Evolutionary conservation across 1,284 basidiomycete species (phyloP).

Genomic region (Gymnopus androsaceus): DNA sequence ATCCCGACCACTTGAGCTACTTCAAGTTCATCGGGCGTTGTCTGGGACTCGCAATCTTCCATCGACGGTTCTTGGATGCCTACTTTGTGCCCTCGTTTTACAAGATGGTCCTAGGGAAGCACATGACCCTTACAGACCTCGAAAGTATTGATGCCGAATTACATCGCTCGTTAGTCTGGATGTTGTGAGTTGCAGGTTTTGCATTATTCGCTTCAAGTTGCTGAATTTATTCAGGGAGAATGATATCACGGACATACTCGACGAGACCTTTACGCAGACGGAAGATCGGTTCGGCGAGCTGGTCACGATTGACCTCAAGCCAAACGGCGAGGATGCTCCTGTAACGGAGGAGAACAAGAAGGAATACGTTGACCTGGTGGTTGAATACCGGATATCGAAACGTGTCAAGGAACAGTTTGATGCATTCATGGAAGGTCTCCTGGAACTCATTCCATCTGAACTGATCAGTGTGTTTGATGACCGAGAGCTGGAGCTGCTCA

Average conservation of each 20-base stretch:
- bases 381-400: slow-evolving; percentile 91
- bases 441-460: slow-evolving; percentile 94
- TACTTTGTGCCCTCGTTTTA: slow-evolving; percentile 99
- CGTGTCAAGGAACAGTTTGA: slow-evolving; percentile 96
- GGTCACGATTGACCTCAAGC: slow-evolving; percentile 91
- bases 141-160: slow-evolving; percentile 91
- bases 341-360: slow-evolving; percentile 99
- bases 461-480: slow-evolving; percentile 98
- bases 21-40: slow-evolving; percentile 99
- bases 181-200: slow-evolving; percentile 68
- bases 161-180: slow-evolving; percentile 93
- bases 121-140: slow-evolving; percentile 82
- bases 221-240: slow-evolving; percentile 65
- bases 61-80: slow-evolving; percentile 96
- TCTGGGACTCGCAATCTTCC: slow-evolving; percentile 96
- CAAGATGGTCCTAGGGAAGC: slow-evolving; percentile 96
- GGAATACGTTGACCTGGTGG: slow-evolving; percentile 95
- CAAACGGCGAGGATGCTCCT: slow-evolving; percentile 79
- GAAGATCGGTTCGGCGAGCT: slow-evolving; percentile 98
- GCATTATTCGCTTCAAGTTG: slow-evolving; percentile 3
- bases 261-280: slow-evolving; percentile 92
- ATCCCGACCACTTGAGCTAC: slow-evolving; percentile 98
- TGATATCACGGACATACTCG: slow-evolving; percentile 91
- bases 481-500: slow-evolving; percentile 93
- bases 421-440: slow-evolving; percentile 94